Conservation (phyloP, 2,329 filamentous ascomycete species). For the Pestalotiopsis sp. region DNA sequence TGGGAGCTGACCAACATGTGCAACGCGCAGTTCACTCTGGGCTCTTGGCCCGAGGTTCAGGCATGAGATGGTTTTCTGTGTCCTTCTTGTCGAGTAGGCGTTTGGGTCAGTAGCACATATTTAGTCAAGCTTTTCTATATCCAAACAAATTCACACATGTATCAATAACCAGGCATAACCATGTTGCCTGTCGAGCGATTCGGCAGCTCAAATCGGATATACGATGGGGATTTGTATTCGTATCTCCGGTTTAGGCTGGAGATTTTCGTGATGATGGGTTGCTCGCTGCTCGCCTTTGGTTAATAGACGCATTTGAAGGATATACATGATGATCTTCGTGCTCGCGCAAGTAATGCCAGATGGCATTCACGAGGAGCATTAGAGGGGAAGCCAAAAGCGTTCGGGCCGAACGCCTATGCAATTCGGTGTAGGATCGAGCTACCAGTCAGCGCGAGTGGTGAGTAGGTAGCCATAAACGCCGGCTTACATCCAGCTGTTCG, state of each 20-base stretch:
- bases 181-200: too few species aligned
- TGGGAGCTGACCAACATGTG: conserved; percentile 71
- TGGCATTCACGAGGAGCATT: neutral
- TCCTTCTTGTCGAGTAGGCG: neutral
- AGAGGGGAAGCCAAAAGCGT: neutral
- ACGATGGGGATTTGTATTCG: too few species aligned
- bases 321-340: neutral
- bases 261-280: too few species aligned
- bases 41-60: conserved; percentile 31
- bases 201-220: too few species aligned
- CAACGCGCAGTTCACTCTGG: conserved; percentile 62
- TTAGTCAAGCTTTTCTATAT: neutral
- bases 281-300: too few species aligned
- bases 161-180: too few species aligned
- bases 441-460: neutral
- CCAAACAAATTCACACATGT: too few species aligned
- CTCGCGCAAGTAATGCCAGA: neutral
- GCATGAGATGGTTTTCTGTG: neutral
- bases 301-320: neutral
- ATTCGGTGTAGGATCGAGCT: neutral
- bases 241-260: too few species aligned
- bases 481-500: neutral
- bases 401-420: too few species aligned
- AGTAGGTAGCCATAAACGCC: neutral
- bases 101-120: neutral